phyloP scores from a whole-genome alignment of 768 basidiomycete species.

The Agaricus subrufescens region DNA sequence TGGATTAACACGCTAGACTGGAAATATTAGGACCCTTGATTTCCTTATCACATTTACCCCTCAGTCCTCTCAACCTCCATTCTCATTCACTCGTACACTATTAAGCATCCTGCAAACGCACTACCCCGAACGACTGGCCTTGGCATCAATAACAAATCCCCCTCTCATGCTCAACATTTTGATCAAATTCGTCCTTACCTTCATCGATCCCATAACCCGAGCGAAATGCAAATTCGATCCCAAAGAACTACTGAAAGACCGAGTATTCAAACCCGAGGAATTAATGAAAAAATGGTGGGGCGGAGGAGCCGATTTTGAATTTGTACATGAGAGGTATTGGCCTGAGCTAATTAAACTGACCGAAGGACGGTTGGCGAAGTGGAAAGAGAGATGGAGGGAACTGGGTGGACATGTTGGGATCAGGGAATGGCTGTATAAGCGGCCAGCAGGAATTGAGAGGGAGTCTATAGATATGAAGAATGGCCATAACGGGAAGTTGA shows the following conservation, averaged over 20 bases:
- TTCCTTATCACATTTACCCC: constrained; percentile 79
- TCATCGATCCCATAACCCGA: constrained; percentile 80
- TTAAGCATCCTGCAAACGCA: constrained; percentile 72
- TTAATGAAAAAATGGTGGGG: constrained; percentile 70
- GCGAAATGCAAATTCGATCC: constrained; percentile 75
- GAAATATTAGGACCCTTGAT: constrained; percentile 46
- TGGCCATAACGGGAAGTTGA: not conserved
- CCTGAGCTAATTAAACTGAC: constrained; percentile 52
- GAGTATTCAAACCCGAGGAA: constrained; percentile 66
- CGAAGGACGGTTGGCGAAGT: constrained; percentile 40
- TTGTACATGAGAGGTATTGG: constrained; percentile 77
- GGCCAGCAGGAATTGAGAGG: not conserved
- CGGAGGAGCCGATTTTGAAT: constrained; percentile 63
- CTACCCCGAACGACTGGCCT: constrained; percentile 82
- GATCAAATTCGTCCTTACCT: constrained; percentile 72
- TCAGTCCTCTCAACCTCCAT: constrained; percentile 52
- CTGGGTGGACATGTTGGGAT: constrained; percentile 71
- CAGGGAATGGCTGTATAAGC: constrained; percentile 77
- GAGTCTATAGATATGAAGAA: not conserved
- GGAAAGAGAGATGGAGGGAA: constrained; percentile 59
- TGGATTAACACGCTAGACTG: not conserved
- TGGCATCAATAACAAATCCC: constrained; percentile 69
- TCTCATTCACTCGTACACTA: constrained; percentile 39
- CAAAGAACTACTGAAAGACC: constrained; percentile 46
- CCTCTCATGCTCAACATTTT: constrained; percentile 74